phyloP scores from a whole-genome alignment of 2,329 filamentous ascomycete genomes.

The Neoscytalidium dimidiatum region DNA sequence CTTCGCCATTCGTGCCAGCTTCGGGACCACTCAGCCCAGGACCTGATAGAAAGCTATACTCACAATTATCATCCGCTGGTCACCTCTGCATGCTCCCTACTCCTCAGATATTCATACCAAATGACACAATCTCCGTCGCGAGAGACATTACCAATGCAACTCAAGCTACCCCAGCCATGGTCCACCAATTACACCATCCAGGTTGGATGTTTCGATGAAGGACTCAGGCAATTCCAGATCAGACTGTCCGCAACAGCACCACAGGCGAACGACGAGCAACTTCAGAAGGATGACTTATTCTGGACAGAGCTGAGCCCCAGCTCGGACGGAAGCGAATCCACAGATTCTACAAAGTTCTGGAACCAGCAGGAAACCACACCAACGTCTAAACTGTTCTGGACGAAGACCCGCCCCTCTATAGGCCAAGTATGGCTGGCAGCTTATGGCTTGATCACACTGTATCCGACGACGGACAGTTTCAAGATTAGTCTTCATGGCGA shows the following conservation, averaged over 20 bases:
- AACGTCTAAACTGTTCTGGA: neutral
- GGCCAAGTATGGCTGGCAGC: conserved; percentile 53
- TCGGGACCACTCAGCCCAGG: neutral
- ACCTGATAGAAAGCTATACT: neutral
- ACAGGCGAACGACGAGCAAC: conserved; percentile 25
- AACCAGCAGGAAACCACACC: neutral
- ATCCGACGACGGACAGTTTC: conserved; percentile 48
- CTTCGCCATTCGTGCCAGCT: too few species aligned
- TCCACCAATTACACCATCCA: conserved; percentile 32
- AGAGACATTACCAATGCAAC: neutral
- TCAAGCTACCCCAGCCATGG: conserved; percentile 41
- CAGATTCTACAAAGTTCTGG: neutral
- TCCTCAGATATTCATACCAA: too few species aligned
- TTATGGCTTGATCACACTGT: conserved; percentile 47
- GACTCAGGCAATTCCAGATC: neutral
- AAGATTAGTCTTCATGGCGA: conserved; percentile 37
- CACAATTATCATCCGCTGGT: neutral
- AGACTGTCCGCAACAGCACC: conserved; percentile 21
- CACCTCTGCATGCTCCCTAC: neutral
- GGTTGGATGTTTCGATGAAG: neutral
- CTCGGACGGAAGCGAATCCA: conserved; percentile 27
- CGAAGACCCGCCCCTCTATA: conserved; percentile 30
- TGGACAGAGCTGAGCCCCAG: conserved; percentile 34
- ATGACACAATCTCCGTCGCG: neutral
- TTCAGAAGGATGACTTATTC: conserved; percentile 33